Conservation (phyloP, 495 filamentous ascomycete genomes). For the Aspergillus ellipticus region DNA sequence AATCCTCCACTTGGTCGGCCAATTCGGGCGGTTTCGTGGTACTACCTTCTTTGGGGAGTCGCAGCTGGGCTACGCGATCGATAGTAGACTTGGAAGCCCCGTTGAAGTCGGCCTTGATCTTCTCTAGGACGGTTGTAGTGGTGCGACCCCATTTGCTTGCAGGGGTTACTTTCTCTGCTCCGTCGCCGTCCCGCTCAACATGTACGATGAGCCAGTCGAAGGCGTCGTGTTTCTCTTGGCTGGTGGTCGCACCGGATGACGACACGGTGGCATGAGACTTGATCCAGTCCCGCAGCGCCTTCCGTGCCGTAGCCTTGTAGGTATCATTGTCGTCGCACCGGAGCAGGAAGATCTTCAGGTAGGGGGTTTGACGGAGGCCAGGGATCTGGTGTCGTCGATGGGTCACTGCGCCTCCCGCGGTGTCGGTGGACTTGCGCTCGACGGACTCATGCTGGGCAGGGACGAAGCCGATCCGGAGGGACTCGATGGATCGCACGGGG, state of each 20-base stretch:
- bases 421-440: constrained; percentile 36
- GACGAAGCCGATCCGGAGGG: constrained; percentile 83
- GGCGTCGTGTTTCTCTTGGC: constrained; percentile 84
- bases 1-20: constrained; percentile 73
- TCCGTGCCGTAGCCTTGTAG: constrained; percentile 76
- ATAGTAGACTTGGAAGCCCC: constrained; percentile 68
- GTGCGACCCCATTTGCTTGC: constrained; percentile 76
- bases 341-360: constrained; percentile 84
- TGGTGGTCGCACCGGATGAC: constrained; percentile 37
- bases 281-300: constrained; percentile 86
- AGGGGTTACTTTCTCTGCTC: constrained; percentile 68
- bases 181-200: constrained; percentile 61
- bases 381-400: constrained; percentile 92
- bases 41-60: constrained; percentile 51
- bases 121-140: constrained; percentile 80
- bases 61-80: constrained; percentile 83
- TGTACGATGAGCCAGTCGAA: constrained; percentile 97
- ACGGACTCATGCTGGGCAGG: constrained; percentile 41
- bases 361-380: constrained; percentile 87
- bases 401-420: constrained; percentile 31
- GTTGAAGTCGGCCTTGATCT: constrained; percentile 89
- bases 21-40: constrained; percentile 62
- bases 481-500: constrained; percentile 86
- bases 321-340: constrained; percentile 92
- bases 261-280: constrained; percentile 62